Conservation (phyloP, 306 rosid species). For the Cicer yamashitae region DNA sequence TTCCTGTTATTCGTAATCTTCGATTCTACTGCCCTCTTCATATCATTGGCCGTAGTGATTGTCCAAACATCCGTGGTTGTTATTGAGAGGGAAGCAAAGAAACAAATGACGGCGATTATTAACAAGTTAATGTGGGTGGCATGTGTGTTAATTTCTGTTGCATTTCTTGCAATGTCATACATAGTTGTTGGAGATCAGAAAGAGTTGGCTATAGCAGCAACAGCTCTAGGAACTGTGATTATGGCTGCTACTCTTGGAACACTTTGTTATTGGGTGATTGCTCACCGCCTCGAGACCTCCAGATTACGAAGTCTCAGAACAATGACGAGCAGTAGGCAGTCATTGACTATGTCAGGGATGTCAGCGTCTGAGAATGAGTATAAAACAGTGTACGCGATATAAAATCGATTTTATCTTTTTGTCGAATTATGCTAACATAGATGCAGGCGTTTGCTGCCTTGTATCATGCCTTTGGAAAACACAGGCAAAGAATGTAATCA, state of each 20-base stretch:
- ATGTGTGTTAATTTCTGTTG: slow-evolving; percentile 74
- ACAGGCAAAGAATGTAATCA: slow-evolving; percentile 39
- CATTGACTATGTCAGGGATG: slow-evolving; percentile 57
- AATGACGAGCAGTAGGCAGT: slow-evolving; percentile 61
- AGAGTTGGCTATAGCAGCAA: slow-evolving; percentile 68
- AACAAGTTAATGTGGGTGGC: slow-evolving; percentile 90
- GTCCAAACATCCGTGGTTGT: slow-evolving; percentile 85
- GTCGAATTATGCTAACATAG: slow-evolving; percentile 28
- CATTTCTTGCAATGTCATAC: slow-evolving; percentile 81
- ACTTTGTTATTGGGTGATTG: slow-evolving; percentile 74
- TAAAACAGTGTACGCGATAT: slow-evolving; percentile 74
- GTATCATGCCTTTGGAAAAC: slow-evolving; percentile 35
- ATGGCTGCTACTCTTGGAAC: slow-evolving; percentile 79
- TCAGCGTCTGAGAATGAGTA: slow-evolving; percentile 70
- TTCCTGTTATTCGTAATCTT: slow-evolving; percentile 68
- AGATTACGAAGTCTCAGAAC: slow-evolving; percentile 61
- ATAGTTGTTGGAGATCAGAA: slow-evolving; percentile 69
- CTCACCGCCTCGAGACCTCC: slow-evolving; percentile 64
- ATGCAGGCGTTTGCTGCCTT: slow-evolving; percentile 31
- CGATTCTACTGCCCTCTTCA: slow-evolving; percentile 78
- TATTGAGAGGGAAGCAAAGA: slow-evolving; percentile 67
- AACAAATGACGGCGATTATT: slow-evolving; percentile 68
- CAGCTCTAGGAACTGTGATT: slow-evolving; percentile 72
- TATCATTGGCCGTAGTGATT: slow-evolving; percentile 83
- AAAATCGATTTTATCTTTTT: slow-evolving; percentile 34